Conservation (phyloP, 805 yeast species). For the Candida maesae region DNA sequence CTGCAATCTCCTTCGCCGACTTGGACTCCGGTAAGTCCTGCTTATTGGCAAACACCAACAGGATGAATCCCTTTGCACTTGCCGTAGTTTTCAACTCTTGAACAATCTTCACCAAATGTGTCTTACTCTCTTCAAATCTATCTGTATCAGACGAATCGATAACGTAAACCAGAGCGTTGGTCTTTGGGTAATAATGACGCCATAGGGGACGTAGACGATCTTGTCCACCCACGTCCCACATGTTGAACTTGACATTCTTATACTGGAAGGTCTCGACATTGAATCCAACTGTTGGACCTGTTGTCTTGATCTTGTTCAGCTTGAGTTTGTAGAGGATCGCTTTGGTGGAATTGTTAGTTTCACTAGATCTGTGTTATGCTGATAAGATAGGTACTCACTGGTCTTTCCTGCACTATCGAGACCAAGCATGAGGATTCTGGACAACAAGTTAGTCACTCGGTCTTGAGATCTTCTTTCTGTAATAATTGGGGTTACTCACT, state of each 20-base stretch:
- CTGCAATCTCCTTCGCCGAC: slow-evolving; percentile 81
- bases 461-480: too few relatives aligned
- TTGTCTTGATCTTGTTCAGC: slow-evolving; percentile 67
- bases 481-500: slow-evolving; percentile 21
- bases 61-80: slow-evolving; percentile 63
- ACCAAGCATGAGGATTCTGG: slow-evolving; percentile 76
- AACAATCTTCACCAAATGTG: slow-evolving; percentile 72
- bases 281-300: slow-evolving; percentile 93
- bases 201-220: slow-evolving; percentile 87
- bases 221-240: slow-evolving; percentile 97
- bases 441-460: slow-evolving; percentile 26
- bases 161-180: slow-evolving; percentile 87
- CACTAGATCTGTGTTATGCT: too few relatives aligned
- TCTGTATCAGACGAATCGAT: slow-evolving; percentile 75
- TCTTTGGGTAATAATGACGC: slow-evolving; percentile 94
- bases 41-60: slow-evolving; percentile 86
- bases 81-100: slow-evolving; percentile 59
- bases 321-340: slow-evolving; percentile 79
- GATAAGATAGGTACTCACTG: slow-evolving; percentile 17
- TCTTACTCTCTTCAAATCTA: slow-evolving; percentile 73
- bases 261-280: slow-evolving; percentile 85
- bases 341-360: background rate
- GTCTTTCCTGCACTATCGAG: slow-evolving; percentile 94
- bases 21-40: slow-evolving; percentile 92
- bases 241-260: slow-evolving; percentile 78